Percentiles rank a stretch among this genome's conserved stretches.
Evolutionary conservation across 805 yeast species (phyloP).

Genomic region (Komagataella ulmi): DNA sequence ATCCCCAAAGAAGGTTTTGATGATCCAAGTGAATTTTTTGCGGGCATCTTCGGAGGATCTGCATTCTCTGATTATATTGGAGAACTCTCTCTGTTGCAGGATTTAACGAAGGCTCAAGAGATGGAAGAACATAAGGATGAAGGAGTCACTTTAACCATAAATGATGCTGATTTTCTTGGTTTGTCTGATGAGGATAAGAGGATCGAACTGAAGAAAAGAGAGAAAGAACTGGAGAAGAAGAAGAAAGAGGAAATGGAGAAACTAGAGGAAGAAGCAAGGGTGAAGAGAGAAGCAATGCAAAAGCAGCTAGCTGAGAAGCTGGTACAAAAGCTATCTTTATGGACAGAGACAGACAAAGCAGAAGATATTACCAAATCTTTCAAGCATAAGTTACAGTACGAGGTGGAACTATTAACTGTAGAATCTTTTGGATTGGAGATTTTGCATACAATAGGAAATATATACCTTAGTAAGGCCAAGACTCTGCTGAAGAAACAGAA

Average conservation of each 20-base stretch:
- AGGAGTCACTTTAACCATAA: slow-evolving; percentile 7
- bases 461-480: slow-evolving; percentile 64
- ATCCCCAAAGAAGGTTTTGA: slow-evolving; percentile 62
- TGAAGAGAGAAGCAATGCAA: slow-evolving; percentile 41
- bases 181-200: slow-evolving; percentile 14
- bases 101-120: slow-evolving; percentile 33
- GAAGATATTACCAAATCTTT: slow-evolving; percentile 47
- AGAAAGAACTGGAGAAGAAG: slow-evolving; percentile 17
- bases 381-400: slow-evolving; percentile 36
- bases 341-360: slow-evolving; percentile 47
- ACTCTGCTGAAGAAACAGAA: slow-evolving; percentile 64
- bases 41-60: slow-evolving; percentile 77
- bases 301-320: slow-evolving; percentile 37
- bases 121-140: slow-evolving; percentile 28
- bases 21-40: slow-evolving; percentile 61
- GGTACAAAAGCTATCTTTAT: slow-evolving; percentile 28
- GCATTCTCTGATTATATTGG: slow-evolving; percentile 84
- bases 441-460: slow-evolving; percentile 68
- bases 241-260: slow-evolving; percentile 42
- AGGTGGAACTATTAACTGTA: slow-evolving; percentile 73
- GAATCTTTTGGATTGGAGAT: slow-evolving; percentile 93
- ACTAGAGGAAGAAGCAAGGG: slow-evolving; percentile 65
- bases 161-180: slow-evolving; percentile 10
- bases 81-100: slow-evolving; percentile 67
- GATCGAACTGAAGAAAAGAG: slow-evolving; percentile 17